Evolutionary conservation across 306 rosid species (phyloP).

Genomic region (Cicer bijugum): DNA sequence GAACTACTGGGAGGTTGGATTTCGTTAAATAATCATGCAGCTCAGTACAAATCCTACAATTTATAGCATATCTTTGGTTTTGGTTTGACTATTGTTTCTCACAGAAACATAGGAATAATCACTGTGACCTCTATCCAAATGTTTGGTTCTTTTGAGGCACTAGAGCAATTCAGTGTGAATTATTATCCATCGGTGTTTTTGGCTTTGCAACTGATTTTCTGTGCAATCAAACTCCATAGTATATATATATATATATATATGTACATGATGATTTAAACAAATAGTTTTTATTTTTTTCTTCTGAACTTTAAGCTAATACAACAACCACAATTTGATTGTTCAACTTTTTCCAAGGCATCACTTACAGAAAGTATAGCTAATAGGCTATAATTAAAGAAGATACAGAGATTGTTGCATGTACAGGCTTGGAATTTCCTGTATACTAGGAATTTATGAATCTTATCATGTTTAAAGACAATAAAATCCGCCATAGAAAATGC

Average conservation of each 20-base stretch:
- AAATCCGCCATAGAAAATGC: conserved; percentile 36
- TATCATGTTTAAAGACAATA: conserved; percentile 34
- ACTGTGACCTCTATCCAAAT: too few species aligned
- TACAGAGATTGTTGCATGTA: neutral
- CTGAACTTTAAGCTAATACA: neutral
- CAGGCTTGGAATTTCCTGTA: conserved; percentile 21
- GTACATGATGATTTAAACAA: too few species aligned
- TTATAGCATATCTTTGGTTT: too few species aligned
- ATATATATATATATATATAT: too few species aligned
- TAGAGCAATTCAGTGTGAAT: too few species aligned
- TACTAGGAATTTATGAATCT: conserved; percentile 40
- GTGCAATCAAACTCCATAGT: too few species aligned
- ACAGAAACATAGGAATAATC: too few species aligned
- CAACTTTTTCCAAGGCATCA: conserved; percentile 9
- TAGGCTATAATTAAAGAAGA: conserved; percentile 20
- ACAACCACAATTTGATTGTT: conserved; percentile 5
- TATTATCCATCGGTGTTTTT: too few species aligned
- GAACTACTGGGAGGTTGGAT: neutral
- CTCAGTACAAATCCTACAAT: neutral
- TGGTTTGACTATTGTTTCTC: too few species aligned
- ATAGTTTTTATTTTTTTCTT: too few species aligned
- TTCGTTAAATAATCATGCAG: neutral
- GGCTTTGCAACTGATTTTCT: too few species aligned
- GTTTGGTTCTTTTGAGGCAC: too few species aligned
- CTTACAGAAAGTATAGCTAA: neutral